A percentile compares a stretch with the other conserved stretches of the same genome.
Conservation (phyloP, 352 stramenopile genomes). For the Pythium plurisporium region DNA sequence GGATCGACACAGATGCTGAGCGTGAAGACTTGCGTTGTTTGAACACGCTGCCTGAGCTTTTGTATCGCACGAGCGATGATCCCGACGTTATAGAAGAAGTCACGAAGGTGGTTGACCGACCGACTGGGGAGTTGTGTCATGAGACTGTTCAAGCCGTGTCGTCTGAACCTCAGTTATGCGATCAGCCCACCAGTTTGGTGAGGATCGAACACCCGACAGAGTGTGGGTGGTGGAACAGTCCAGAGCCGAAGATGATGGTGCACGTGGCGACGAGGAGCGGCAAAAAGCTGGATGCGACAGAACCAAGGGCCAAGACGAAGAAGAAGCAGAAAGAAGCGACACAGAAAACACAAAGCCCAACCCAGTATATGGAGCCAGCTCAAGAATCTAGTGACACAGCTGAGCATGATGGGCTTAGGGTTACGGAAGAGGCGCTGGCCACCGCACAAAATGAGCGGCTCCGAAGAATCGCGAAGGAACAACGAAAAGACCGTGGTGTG, state of each 20-base stretch:
- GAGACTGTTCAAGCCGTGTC: not conserved
- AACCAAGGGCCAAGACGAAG: not conserved
- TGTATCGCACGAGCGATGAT: not conserved
- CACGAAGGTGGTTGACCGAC: too few species aligned
- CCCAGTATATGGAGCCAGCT: not conserved
- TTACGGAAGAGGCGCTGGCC: not conserved
- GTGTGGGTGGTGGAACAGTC: not conserved
- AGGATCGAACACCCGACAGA: not conserved
- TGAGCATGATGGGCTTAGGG: not conserved
- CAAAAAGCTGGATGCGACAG: not conserved
- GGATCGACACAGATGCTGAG: not conserved
- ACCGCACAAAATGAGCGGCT: not conserved
- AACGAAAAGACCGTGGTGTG: constrained; percentile 2
- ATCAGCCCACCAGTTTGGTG: not conserved
- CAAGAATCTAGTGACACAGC: not conserved
- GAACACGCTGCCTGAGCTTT: not conserved
- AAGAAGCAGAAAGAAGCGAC: not conserved
- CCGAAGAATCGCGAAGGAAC: not conserved
- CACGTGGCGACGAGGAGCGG: not conserved
- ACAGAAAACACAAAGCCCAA: not conserved
- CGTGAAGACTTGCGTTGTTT: not conserved
- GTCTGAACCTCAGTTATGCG: not conserved
- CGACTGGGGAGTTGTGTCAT: too few species aligned
- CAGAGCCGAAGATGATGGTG: not conserved
- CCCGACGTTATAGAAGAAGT: too few species aligned